A percentile compares a stretch with the other conserved stretches of the same genome.
Conservation (phyloP, 2,329 filamentous ascomycete genomes). For the Botrytis medusae region DNA sequence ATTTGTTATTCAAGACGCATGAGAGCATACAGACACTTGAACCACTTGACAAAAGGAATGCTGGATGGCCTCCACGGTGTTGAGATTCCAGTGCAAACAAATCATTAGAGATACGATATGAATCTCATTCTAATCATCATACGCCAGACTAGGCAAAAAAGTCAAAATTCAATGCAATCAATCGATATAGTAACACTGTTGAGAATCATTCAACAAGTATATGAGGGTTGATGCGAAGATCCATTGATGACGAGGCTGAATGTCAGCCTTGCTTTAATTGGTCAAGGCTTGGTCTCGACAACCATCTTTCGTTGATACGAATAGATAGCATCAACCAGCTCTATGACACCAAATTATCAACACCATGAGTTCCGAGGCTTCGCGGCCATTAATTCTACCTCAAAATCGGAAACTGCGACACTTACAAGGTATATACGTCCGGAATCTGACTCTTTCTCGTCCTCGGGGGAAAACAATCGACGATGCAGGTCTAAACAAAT, state of each 20-base stretch:
- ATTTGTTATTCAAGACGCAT: neutral
- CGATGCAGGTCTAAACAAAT: constrained; percentile 69
- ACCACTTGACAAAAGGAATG: neutral
- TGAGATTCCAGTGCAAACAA: neutral
- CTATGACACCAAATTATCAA: constrained; percentile 21
- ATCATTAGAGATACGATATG: neutral
- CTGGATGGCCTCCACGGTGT: neutral
- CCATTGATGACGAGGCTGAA: neutral
- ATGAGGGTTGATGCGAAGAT: neutral
- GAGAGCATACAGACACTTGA: neutral
- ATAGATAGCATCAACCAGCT: neutral
- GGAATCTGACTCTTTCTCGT: constrained; percentile 73
- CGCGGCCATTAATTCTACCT: constrained; percentile 53
- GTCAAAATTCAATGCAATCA: neutral
- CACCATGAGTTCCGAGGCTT: constrained; percentile 38
- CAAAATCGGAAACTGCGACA: constrained; percentile 89
- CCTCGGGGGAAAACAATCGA: constrained; percentile 65
- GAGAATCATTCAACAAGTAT: neutral
- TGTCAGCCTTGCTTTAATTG: constrained; percentile 1
- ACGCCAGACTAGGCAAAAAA: neutral
- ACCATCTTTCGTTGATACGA: neutral
- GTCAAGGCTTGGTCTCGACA: constrained; percentile 1
- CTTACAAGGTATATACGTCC: constrained; percentile 80
- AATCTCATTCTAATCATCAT: neutral
- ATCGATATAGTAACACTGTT: neutral